Evolutionary conservation across 139 green algal species (phyloP).

Genomic region (Closterium sp.): DNA sequence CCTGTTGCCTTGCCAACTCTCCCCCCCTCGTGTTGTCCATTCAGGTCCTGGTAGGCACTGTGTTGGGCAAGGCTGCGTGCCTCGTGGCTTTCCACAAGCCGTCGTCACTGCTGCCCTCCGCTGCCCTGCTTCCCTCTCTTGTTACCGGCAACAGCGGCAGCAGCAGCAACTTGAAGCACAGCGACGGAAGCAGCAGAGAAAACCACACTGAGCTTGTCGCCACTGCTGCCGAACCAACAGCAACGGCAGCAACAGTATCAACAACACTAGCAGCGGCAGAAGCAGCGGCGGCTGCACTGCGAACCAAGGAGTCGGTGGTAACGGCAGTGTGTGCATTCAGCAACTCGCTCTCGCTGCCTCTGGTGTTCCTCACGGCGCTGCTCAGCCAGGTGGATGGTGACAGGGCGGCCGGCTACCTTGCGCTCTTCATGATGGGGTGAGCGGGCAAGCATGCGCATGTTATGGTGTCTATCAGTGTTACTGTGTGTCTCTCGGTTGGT

Average conservation of each 20-base stretch:
- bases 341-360: constrained; percentile 67
- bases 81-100: constrained; percentile 4
- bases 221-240: neutral
- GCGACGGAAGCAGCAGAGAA: no score
- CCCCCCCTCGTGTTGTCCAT: neutral
- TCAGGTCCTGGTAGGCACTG: constrained; percentile 23
- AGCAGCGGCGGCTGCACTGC: neutral
- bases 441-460: no score
- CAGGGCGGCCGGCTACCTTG: neutral
- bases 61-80: constrained; percentile 16
- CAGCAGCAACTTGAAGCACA: no score
- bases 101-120: neutral
- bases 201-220: neutral
- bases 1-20: no score
- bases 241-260: neutral
- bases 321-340: constrained; percentile 62
- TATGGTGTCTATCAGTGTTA: constrained; percentile 55
- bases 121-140: no score
- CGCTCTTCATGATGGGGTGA: neutral
- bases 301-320: constrained; percentile 48
- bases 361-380: neutral
- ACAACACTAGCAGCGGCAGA: neutral
- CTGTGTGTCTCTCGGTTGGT: no score
- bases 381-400: neutral
- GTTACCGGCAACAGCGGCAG: no score